A percentile compares a stretch with the other conserved stretches of the same genome.
phyloP scores from a whole-genome alignment of 2,329 filamentous ascomycete genomes.

The Exophiala alcalophila region DNA sequence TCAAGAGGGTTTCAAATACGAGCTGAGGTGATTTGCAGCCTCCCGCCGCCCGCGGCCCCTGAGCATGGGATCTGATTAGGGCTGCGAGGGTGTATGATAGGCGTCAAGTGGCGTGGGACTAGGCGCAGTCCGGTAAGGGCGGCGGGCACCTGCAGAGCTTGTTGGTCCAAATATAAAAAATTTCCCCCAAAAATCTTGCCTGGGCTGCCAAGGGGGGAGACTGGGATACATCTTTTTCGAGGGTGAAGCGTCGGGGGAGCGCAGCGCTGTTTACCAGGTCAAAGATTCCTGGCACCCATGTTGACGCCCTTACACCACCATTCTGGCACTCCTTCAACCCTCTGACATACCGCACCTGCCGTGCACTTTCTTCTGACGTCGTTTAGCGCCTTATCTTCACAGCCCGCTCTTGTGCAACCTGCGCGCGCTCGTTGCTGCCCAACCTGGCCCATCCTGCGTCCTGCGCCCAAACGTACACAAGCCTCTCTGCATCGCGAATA shows the following conservation, averaged over 20 bases:
- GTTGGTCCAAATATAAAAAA: slow-evolving; percentile 19
- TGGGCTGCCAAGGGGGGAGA: slow-evolving; percentile 3
- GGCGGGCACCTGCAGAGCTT: background rate
- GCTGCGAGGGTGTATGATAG: slow-evolving; percentile 13
- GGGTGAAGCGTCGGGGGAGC: no score
- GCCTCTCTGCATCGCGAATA: slow-evolving; percentile 1
- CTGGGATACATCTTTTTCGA: no score
- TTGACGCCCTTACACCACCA: slow-evolving; percentile 61
- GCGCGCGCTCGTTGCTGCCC: slow-evolving; percentile 25
- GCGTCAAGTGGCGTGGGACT: slow-evolving; percentile 15
- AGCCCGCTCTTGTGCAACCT: slow-evolving; percentile 25
- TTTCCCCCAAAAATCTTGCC: background rate
- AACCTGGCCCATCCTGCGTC: slow-evolving; percentile 24
- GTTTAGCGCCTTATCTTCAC: slow-evolving; percentile 30
- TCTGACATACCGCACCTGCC: slow-evolving; percentile 55
- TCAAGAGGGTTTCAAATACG: slow-evolving; percentile 9
- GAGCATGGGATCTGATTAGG: slow-evolving; percentile 8
- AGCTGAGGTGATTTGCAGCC: slow-evolving; percentile 9
- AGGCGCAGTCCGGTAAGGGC: slow-evolving; percentile 11
- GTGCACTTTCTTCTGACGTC: slow-evolving; percentile 16
- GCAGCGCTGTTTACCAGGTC: no score
- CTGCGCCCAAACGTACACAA: slow-evolving; percentile 15
- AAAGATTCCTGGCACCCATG: no score
- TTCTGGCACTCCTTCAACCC: slow-evolving; percentile 68
- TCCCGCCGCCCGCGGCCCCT: no score